Base-by-base conservation (phyloP, 2,329 filamentous ascomycete genomes). In the Venturiaceae sp. region DNA sequence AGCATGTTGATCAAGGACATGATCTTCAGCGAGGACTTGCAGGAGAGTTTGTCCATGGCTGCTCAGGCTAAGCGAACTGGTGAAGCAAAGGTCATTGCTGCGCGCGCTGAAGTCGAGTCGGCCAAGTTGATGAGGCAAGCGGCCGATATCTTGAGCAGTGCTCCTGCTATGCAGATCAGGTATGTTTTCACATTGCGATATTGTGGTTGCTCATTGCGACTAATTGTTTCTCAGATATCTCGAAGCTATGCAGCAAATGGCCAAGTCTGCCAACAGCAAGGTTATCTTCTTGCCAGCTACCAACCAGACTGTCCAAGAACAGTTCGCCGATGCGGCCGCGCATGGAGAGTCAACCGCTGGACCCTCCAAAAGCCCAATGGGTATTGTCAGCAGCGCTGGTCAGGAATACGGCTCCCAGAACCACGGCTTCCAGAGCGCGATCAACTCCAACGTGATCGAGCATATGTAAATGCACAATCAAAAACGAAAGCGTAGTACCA, bases 1-100 rank as follows among this genome's bases (percentile, higher is more conserved):
- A 92, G 87, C 69, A 99, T 99, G 92, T 85, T 99, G 65, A 92
- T 99, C 82, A 97, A 99, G 78, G 94, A 99, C 74, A 95, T 99
- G 70, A 88, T 97, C 71, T 99, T 99, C 83, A 91, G 85, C 75
- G 85, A 90, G 69, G 94, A 97, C 65, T 81, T 99, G 47, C 94
- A 99, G 75, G 92, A 97, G 69, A 94, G 89, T 19, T 83, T 99
- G 54, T 95, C 90, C 70, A 97, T 99, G 94, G 94, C 94, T 39
- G 94, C 94, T 3, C 94, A 99, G 81, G 90, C 87, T 79, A 97
- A 97, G 87, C 87, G 94, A 66, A 96, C 96, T 59, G 94, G 94
- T 77, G 94, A 99, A 75, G 91, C 87, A 77, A 99, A 99, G 81
- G 90, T 99, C 71, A 97, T 99, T 70, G 91, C 91, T 60, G 94